A percentile compares a stretch with the other conserved stretches of the same genome.
phyloP scores from a whole-genome alignment of 352 stramenopile species.

The Pythium brassicae region DNA sequence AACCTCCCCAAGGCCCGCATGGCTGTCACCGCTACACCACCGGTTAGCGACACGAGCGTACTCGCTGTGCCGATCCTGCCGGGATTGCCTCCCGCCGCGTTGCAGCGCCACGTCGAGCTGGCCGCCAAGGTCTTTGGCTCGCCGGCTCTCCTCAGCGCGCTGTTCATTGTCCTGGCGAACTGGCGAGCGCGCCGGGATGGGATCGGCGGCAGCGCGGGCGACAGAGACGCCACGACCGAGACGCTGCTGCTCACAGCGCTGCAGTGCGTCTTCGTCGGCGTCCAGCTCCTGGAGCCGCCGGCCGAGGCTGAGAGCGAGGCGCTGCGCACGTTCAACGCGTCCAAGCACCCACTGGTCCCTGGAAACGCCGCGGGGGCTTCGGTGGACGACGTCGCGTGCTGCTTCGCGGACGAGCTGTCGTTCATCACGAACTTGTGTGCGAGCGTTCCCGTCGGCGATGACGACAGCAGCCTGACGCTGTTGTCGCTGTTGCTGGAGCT shows the following conservation, averaged over 20 bases:
- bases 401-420: conserved; percentile 27
- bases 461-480: background rate
- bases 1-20: conserved; percentile 10
- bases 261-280: conserved; percentile 45
- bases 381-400: conserved; percentile 23
- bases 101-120: conserved; percentile 29
- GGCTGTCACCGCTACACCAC: background rate
- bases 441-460: background rate
- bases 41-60: background rate
- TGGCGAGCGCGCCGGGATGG: conserved; percentile 16
- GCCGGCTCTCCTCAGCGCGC: conserved; percentile 31
- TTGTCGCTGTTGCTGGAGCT: conserved; percentile 8
- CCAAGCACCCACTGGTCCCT: background rate
- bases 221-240: conserved; percentile 25
- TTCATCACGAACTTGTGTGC: conserved; percentile 39
- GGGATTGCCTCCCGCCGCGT: conserved; percentile 1
- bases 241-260: conserved; percentile 53
- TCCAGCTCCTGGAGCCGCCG: conserved; percentile 17
- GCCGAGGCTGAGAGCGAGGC: conserved; percentile 6
- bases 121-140: conserved; percentile 48
- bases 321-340: conserved; percentile 2
- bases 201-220: background rate
- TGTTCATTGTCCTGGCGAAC: conserved; percentile 44
- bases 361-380: background rate
- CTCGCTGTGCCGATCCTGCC: conserved; percentile 32